Conservation (phyloP, 2,329 filamentous ascomycete genomes). For the Tricladium varicosporioides region DNA sequence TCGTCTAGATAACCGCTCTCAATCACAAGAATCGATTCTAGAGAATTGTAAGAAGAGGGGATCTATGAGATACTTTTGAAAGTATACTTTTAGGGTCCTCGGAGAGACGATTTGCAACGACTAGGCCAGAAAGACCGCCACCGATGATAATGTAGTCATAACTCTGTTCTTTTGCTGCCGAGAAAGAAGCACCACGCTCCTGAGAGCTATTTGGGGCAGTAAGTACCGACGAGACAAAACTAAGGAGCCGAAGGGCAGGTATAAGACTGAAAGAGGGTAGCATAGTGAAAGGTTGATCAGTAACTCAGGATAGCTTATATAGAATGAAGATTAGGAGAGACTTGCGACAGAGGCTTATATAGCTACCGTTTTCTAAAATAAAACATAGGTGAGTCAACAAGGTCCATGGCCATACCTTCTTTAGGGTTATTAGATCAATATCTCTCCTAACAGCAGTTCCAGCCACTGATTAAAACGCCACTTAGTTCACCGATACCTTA, state of each 20-base stretch:
- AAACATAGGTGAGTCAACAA: no score
- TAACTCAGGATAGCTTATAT: not conserved
- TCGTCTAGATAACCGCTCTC: conserved; percentile 34
- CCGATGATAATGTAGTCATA: conserved; percentile 8
- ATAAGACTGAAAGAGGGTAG: not conserved
- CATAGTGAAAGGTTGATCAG: not conserved
- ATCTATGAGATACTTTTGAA: not conserved
- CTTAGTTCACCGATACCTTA: no score
- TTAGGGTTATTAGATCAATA: no score
- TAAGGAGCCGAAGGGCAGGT: not conserved
- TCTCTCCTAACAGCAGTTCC: no score
- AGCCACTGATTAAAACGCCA: no score
- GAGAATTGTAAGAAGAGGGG: not conserved
- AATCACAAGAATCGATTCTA: conserved; percentile 38
- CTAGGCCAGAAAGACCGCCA: conserved; percentile 3
- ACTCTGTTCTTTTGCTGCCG: not conserved
- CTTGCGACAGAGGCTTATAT: no score
- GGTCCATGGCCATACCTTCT: no score
- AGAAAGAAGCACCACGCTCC: not conserved
- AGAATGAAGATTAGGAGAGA: not conserved
- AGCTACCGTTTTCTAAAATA: no score
- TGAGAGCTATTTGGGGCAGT: not conserved
- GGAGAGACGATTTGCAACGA: conserved; percentile 7
- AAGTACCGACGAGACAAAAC: not conserved
- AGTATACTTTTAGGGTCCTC: conserved; percentile 2